A percentile compares a stretch with the other conserved stretches of the same genome.
Conservation (phyloP, 768 basidiomycete genomes). For the Jaapia argillacea region DNA sequence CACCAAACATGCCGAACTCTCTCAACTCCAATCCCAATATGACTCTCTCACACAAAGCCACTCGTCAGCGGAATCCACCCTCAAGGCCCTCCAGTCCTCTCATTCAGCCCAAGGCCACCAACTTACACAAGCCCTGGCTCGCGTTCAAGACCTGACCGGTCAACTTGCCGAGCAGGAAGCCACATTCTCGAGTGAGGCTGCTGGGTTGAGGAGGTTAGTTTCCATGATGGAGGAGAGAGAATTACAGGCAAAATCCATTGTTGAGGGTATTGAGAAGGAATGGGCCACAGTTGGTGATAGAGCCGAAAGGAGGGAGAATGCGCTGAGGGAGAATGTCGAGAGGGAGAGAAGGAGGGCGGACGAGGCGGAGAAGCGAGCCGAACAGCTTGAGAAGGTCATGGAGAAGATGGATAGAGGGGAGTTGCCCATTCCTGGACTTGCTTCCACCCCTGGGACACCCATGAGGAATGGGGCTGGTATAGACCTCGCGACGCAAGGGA, state of each 20-base stretch:
- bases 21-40: conserved; percentile 65
- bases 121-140: conserved; percentile 65
- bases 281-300: conserved; percentile 67
- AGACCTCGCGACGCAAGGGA: conserved; percentile 40
- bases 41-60: conserved; percentile 65
- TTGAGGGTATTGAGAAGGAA: conserved; percentile 76
- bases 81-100: conserved; percentile 65
- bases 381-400: conserved; percentile 65
- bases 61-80: conserved; percentile 52
- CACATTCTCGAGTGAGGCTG: conserved; percentile 70
- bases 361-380: conserved; percentile 58
- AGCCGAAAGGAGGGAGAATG: conserved; percentile 56
- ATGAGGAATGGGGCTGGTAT: conserved; percentile 23
- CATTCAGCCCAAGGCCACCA: conserved; percentile 66
- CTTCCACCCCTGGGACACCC: conserved; percentile 35
- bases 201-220: conserved; percentile 64
- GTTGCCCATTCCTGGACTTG: conserved; percentile 44
- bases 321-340: conserved; percentile 60
- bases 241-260: conserved; percentile 71
- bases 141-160: conserved; percentile 65
- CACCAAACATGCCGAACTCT: conserved; percentile 68
- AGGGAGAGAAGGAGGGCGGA: conserved; percentile 61
- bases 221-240: conserved; percentile 84
- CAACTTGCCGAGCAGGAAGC: conserved; percentile 82
- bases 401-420: conserved; percentile 67